Base-by-base conservation (phyloP, 331 rosid species). In the Quercus phellos region DNA sequence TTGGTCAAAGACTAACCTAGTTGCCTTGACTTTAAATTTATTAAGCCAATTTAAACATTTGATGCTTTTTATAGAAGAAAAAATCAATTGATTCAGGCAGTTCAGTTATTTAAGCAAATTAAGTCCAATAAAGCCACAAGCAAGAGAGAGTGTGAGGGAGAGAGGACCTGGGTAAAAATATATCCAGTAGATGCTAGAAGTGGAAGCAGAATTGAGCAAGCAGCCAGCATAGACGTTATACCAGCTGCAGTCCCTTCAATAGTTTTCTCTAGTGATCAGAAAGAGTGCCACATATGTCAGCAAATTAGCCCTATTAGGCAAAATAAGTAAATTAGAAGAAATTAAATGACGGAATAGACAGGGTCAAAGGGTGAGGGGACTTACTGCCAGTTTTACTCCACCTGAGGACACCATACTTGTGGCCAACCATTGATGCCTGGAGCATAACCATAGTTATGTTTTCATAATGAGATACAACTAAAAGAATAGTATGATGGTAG, bases 351-450 rank as follows among this genome's bases (percentile, higher is more conserved):
- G 26, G 34, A 19, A 38, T 29, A 54, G 54, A 51, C 6, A 77
- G 27, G 69, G 17, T 4, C 5, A 7, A 16, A 27, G 43, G 0
- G n/a, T 14, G 29, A 19, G 51, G 55, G 55, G 73, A 82, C 97
- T 84, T 85, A 92, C 99, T 95, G 85, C 99, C 99, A 74, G 87
- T 85, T 89, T 95, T 95, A 82, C 99, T 92, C 96, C 98, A 95
- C 80, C 98, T 86, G 78, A 92, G 88, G 72, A 91, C 94, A 55
- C 99, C 99, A 61, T 95, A 95, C 84, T 95, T 95, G 85, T 95
- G 84, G 70, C 98, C 99, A 78, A 95, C 96, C 89, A 95, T 85
- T 76, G 99, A 95, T 55, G 99, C 99, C 99, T 95, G 87, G 74
- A 77, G 64, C 79, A 60, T 68, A 64, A 73, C 53, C 61, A 63